A percentile compares a stretch with the other conserved stretches of the same genome.
phyloP scores from a whole-genome alignment of 306 rosid species.

The Inga leiocalycina region DNA sequence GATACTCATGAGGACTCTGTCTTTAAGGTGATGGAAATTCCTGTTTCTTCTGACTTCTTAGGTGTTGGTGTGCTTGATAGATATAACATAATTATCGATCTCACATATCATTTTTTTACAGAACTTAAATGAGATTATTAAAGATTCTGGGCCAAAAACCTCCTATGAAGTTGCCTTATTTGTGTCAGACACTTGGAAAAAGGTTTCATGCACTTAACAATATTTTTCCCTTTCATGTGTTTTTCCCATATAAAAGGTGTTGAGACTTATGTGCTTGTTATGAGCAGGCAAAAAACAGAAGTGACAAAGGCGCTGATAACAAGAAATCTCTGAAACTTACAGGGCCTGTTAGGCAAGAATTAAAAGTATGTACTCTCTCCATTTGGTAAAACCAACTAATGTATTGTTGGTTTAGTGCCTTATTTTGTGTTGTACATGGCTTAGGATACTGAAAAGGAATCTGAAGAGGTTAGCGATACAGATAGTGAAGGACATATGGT shows the following conservation, averaged over 20 bases:
- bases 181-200: slow-evolving; percentile 77
- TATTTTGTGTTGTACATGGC: slow-evolving; percentile 20
- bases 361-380: slow-evolving; percentile 48
- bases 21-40: slow-evolving; percentile 60
- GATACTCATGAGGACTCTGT: slow-evolving; percentile 52
- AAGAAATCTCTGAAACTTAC: slow-evolving; percentile 41
- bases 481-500: slow-evolving; percentile 80
- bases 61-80: slow-evolving; percentile 29
- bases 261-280: slow-evolving; percentile 19
- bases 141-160: slow-evolving; percentile 78
- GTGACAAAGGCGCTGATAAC: slow-evolving; percentile 33
- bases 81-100: slow-evolving; percentile 14
- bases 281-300: slow-evolving; percentile 62
- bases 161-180: slow-evolving; percentile 80
- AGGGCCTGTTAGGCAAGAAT: slow-evolving; percentile 43
- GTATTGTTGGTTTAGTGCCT: slow-evolving; percentile 18
- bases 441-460: slow-evolving; percentile 54
- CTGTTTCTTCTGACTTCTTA: background rate
- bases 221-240: background rate
- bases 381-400: background rate
- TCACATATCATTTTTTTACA: slow-evolving; percentile 45
- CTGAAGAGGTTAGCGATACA: slow-evolving; percentile 65
- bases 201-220: slow-evolving; percentile 46
- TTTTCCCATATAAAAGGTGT: slow-evolving; percentile 1
- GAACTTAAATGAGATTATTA: slow-evolving; percentile 59